Evolutionary conservation across 768 basidiomycete species (phyloP), one percentile per base, ranked within the genome.

Genomic region (Mycena venus): DNA sequence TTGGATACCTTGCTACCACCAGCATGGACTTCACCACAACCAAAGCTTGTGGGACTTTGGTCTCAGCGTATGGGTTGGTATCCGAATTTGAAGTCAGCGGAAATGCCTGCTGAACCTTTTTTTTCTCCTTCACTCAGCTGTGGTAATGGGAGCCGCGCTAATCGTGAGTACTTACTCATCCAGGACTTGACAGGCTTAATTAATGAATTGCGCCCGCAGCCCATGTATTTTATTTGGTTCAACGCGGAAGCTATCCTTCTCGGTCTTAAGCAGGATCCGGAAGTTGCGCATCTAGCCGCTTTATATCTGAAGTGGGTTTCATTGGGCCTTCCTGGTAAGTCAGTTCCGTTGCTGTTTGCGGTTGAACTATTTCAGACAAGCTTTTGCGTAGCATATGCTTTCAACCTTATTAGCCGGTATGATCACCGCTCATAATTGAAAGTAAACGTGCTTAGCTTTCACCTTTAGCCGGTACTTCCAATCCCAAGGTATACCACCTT

Each of bases 1-100:
- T 90, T 99, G 23, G 98, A 99, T 82, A 97, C 97, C 0, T 89
- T 99, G 78, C 91, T 99, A 11, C 98, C 98, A 0, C 91, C 95
- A 44, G 97, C 98, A 19, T 99, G 95, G 97, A 97, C 98, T 0
- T 96, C 96, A 4, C 80, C 92, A 1, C 91, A 93, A 34, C 98
- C 97, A 0, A 85, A 93, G 19, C 87, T 96, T 14, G 95, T 99
- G 14, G 97, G 97, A 9, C 87, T 98, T 10, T 98, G 97, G 97
- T 84, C 94, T 11, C 96, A 97, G 82, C 87, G 97, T 75, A 96
- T 96, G 94, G 85, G 94, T 94, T 75, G 55, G 92, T 38, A 12
- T 25, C 9, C 4, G 12, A 11, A 9, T 51, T 51, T 19, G 17
- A 14, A 27, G 4, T 51, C 10, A 27, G 25, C 49, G 6, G n/a